phyloP scores from a whole-genome alignment of 192 early-diverging fungal species.

The Chytriomyces hyalinus region DNA sequence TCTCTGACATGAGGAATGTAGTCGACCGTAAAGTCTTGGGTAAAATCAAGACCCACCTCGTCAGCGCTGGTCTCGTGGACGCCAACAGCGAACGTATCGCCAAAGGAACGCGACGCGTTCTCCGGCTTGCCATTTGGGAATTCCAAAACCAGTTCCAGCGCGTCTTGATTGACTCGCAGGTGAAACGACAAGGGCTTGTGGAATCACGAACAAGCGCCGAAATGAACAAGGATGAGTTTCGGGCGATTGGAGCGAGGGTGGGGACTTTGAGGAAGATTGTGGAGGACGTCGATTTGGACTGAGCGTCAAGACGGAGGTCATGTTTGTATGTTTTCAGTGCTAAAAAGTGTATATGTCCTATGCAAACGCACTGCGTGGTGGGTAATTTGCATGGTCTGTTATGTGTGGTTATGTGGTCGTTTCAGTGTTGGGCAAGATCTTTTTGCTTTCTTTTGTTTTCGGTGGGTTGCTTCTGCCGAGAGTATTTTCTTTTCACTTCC shows the following conservation, averaged over 20 bases:
- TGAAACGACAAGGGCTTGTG: constrained; percentile 26
- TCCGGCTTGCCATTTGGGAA: constrained; percentile 56
- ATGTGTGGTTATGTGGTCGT: no score
- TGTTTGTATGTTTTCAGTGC: no score
- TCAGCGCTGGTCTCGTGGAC: constrained; percentile 41
- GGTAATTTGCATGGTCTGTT: no score
- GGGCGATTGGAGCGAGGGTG: constrained; percentile 15
- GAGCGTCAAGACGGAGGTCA: no score
- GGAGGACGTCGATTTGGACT: constrained; percentile 31
- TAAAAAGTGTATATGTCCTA: no score
- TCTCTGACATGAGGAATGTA: constrained; percentile 56
- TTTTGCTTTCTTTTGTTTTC: no score
- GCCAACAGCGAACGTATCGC: constrained; percentile 48
- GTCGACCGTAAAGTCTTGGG: constrained; percentile 50
- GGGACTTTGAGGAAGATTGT: constrained; percentile 28
- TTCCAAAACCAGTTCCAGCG: constrained; percentile 61
- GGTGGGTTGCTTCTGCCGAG: no score
- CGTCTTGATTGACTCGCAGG: constrained; percentile 45
- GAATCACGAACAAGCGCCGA: constrained; percentile 21
- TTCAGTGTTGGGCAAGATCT: no score
- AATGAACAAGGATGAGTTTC: constrained; percentile 31
- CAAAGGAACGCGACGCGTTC: constrained; percentile 40
- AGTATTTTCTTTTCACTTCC: no score
- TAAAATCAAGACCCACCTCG: constrained; percentile 54
- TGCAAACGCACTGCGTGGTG: no score